Base-by-base conservation (phyloP, 768 basidiomycete species). In the Lactarius hatsudake region DNA sequence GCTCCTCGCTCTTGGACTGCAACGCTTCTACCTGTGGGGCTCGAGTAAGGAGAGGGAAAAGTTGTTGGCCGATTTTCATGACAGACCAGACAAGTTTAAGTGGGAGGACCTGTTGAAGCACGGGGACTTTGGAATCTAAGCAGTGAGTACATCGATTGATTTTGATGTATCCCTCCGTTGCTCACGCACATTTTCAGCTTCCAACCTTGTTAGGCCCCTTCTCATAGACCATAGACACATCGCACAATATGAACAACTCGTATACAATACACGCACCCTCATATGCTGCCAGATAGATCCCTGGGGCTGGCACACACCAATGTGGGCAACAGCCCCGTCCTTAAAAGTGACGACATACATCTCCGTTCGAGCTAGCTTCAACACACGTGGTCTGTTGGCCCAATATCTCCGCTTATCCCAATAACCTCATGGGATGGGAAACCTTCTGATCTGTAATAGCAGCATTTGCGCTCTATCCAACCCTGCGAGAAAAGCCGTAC, bases 11-110 rank as follows among this genome's bases (percentile, higher is more conserved):
- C 78, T 97, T 76, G 85, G 86, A 17, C 76, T 95, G 40, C 96
- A 98, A 78, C 86, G 85, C 71, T 96, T 96, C 77, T 98, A 96
- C 73, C 75, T 94, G 58, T 88, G 90, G 85, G 77, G 79, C 51
- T 76, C 74, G 54, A 69, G 73, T 69, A 70, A 72, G 71, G 81
- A 83, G 59, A 79, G 84, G 20, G 80, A 82, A 67, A 75, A 79
- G 55, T 76, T 93, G 61, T 74, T 96, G 73, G 81, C 78, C 70
- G 81, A 78, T 54, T 96, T 98, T 76, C 91, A 96, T 74, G 87
- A 93, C 73, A 81, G 79, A 36, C 93, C 94, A 2, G 80, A 83
- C 43, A 81, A 88, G 60, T 98, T 97, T 78, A 83, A 85, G 69
- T 95, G 94, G 92, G 83, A 93, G 70, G 85, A 89, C 56, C 76